phyloP scores from a whole-genome alignment of 2,329 filamentous ascomycete species.

The Fusarium guadeloupense region DNA sequence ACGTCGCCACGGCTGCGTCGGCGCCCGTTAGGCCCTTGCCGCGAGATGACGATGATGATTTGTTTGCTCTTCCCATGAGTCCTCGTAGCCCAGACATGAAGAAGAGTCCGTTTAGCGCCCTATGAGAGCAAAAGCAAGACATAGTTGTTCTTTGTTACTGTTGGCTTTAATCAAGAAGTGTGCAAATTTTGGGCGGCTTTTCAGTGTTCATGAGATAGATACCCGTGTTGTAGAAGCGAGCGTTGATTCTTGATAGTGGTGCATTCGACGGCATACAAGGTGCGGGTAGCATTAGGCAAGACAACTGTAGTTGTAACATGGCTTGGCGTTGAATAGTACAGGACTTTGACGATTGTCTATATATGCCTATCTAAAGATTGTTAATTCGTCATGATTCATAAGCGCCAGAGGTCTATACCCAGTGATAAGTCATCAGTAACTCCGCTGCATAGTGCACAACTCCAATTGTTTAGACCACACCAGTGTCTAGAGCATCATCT shows the following conservation, averaged over 20 bases:
- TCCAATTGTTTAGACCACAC: neutral
- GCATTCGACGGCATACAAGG: neutral
- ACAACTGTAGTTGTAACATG: neutral
- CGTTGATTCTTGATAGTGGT: constrained; percentile 10
- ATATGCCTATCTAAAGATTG: neutral
- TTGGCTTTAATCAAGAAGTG: neutral
- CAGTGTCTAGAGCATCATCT: constrained; percentile 56
- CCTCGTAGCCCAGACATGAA: constrained; percentile 87
- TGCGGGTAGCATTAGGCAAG: neutral
- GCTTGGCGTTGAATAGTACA: neutral
- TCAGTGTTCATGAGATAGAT: constrained; percentile 21
- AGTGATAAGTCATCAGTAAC: neutral
- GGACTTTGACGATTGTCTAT: neutral
- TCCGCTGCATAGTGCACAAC: neutral
- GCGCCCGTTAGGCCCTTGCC: constrained; percentile 28
- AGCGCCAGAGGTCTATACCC: neutral
- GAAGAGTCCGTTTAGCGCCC: constrained; percentile 78
- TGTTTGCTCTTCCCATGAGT: constrained; percentile 88
- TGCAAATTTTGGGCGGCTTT: neutral
- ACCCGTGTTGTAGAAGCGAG: constrained; percentile 30
- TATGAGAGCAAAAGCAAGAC: constrained; percentile 37
- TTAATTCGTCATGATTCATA: neutral
- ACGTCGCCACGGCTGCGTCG: constrained; percentile 27
- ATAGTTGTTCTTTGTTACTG: neutral
- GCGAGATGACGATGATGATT: constrained; percentile 70